phyloP scores from a whole-genome alignment of 768 basidiomycete genomes.

The Tephrocybe sp. region DNA sequence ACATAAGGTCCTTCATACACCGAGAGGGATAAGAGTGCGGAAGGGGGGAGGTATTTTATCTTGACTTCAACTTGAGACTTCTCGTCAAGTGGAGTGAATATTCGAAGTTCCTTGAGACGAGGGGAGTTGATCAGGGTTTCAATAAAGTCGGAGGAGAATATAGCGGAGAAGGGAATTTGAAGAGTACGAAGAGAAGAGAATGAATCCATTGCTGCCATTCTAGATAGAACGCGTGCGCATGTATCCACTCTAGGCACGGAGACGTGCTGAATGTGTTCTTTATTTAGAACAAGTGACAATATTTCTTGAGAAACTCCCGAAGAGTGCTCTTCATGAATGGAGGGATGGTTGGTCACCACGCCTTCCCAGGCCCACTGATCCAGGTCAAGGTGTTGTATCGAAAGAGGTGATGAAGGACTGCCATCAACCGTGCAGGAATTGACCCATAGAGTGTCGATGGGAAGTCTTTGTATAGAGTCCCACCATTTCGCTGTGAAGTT shows the following conservation, averaged over 20 bases:
- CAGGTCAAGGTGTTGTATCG: slow-evolving; percentile 27
- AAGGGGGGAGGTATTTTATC: slow-evolving; percentile 16
- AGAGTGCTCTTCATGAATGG: slow-evolving; percentile 31
- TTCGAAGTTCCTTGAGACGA: slow-evolving; percentile 27
- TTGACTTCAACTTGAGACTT: slow-evolving; percentile 16
- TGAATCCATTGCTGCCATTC: slow-evolving; percentile 17
- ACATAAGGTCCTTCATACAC: slow-evolving; percentile 31
- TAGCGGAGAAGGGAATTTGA: slow-evolving; percentile 25
- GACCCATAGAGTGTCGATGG: slow-evolving; percentile 30
- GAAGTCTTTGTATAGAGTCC: slow-evolving; percentile 26
- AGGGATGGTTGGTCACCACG: slow-evolving; percentile 30
- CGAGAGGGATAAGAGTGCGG: slow-evolving; percentile 21
- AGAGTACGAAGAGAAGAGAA: slow-evolving; percentile 22
- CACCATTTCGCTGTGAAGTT: slow-evolving; percentile 34
- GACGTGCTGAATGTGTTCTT: slow-evolving; percentile 27
- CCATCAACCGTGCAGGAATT: slow-evolving; percentile 28
- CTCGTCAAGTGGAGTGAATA: slow-evolving; percentile 29
- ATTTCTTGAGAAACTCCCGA: slow-evolving; percentile 26
- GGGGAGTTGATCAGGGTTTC: slow-evolving; percentile 29
- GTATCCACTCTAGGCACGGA: slow-evolving; percentile 34
- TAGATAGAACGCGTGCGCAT: slow-evolving; percentile 26
- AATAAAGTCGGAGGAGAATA: slow-evolving; percentile 24
- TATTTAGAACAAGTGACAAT: slow-evolving; percentile 27
- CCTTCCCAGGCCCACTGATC: slow-evolving; percentile 41
- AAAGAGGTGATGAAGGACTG: slow-evolving; percentile 9